Evolutionary conservation across 169 alveolate species (phyloP), one percentile per base, ranked within the genome.

Genomic region (Plasmodium gallinaceum): DNA sequence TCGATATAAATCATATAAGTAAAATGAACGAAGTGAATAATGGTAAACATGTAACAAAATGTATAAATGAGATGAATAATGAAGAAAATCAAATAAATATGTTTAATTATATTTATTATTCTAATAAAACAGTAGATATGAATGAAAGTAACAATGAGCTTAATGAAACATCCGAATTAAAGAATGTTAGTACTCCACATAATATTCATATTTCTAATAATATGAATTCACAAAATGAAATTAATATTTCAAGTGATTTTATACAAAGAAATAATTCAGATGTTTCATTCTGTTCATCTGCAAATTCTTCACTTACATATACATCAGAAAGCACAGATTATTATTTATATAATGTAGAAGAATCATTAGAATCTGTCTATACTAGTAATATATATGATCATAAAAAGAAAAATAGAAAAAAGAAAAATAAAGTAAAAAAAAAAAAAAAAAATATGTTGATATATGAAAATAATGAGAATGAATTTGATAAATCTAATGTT

Each of bases 271-370:
- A 46, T 43, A 26, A 69, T 18, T 86, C 92, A 9, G 92, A 86
- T n/a, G 70, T 86, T 42, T 86, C 92, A n/a, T 60, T 48, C 9
- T 61, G 75, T n/a, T 86, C 92, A 2, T 86, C 92, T 2, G 92
- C 92, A 0, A 70, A 72, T 9, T 86, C 92, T 2, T 69, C 24
- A 2, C 66, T 86, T 16, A 86, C 92, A 1, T 86, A 58, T 54
- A 86, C 92, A 12, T 71, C 88, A 12, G 92, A 86, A 22, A 70
- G 83, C n/a, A 52, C 92, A 22, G 83, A 73, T 46, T 86, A 43
- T 52, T 86, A 86, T 54, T 45, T 86, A 57, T 26, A 60, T n/a
- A 61, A 58, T 57, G 74, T 20, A 8, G 92, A 86, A 54, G 85
- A 86, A 37, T 26, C 68, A n/a, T 46, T 60, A 61, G 92, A 86